A percentile compares a stretch with the other conserved stretches of the same genome.
Evolutionary conservation across 371 early-diverging fungal genomes (phyloP).

Genomic region (Mucor irregularis): DNA sequence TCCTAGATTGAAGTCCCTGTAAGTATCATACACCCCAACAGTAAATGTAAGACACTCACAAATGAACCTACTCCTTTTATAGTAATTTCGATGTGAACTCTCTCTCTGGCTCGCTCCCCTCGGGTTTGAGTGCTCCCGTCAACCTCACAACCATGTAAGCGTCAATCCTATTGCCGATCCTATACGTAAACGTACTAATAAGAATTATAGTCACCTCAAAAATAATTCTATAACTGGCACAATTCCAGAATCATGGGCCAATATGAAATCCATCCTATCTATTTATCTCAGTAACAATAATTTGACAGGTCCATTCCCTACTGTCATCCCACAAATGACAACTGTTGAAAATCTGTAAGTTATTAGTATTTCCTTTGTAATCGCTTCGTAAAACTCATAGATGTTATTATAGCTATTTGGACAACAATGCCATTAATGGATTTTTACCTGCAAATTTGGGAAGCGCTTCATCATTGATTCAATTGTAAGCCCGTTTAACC

Average conservation of each 20-base stretch:
- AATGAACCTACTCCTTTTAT: not conserved
- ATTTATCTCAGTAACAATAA: slow-evolving; percentile 45
- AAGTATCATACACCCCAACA: no score
- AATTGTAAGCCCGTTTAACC: slow-evolving; percentile 23
- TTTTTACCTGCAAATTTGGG: slow-evolving; percentile 30
- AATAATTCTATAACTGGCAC: slow-evolving; percentile 46
- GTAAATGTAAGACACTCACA: not conserved
- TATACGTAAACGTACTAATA: no score
- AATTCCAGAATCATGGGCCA: slow-evolving; percentile 39
- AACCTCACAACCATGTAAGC: slow-evolving; percentile 37
- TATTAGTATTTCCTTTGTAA: not conserved
- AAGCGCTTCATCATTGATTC: slow-evolving; percentile 13
- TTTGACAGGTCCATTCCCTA: slow-evolving; percentile 37
- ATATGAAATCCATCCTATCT: slow-evolving; percentile 11
- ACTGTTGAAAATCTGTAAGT: slow-evolving; percentile 28
- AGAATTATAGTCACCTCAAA: slow-evolving; percentile 36
- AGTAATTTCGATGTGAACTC: slow-evolving; percentile 46
- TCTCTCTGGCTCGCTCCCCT: slow-evolving; percentile 31
- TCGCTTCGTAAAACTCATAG: not conserved
- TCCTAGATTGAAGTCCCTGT: slow-evolving; percentile 28
- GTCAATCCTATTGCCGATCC: no score
- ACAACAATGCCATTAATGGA: slow-evolving; percentile 37
- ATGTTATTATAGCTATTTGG: slow-evolving; percentile 19
- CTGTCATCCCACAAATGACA: slow-evolving; percentile 16
- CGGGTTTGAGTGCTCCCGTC: slow-evolving; percentile 23